Conservation (phyloP, 257 asterid species). For the Rhazya stricta region DNA sequence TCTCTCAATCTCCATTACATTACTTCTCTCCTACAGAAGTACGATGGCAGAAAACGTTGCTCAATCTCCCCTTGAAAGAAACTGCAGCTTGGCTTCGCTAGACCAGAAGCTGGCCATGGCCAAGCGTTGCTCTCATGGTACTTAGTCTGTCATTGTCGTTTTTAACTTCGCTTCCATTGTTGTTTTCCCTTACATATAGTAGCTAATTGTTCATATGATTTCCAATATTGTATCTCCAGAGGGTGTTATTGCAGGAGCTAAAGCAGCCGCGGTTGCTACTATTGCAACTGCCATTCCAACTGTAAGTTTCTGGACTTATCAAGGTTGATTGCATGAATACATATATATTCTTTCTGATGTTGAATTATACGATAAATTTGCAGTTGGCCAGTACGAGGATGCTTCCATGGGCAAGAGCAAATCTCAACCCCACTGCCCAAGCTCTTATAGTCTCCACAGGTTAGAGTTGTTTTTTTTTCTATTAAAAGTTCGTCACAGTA, state of each 20-base stretch:
- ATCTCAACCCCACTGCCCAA: constrained; percentile 84
- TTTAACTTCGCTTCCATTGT: not conserved
- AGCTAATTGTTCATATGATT: too few species aligned
- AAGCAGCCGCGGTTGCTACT: constrained; percentile 72
- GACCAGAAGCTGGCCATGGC: constrained; percentile 74
- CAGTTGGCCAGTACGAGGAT: constrained; percentile 73
- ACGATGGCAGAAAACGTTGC: constrained; percentile 34
- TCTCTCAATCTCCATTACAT: not conserved
- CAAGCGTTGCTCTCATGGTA: constrained; percentile 72
- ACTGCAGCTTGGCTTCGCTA: constrained; percentile 36
- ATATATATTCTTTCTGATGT: not conserved
- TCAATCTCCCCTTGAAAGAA: constrained; percentile 32
- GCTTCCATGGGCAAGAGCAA: constrained; percentile 80
- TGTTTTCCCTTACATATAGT: not conserved
- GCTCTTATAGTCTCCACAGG: constrained; percentile 85
- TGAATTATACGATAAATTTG: constrained; percentile 5
- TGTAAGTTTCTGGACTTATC: constrained; percentile 26
- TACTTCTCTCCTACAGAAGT: not conserved
- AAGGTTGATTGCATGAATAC: not conserved
- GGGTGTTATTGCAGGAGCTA: constrained; percentile 78
- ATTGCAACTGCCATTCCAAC: constrained; percentile 92
- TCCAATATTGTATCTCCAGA: constrained; percentile 34
- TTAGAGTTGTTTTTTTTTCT: constrained; percentile 3
- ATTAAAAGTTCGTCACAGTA: not conserved
- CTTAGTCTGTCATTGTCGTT: not conserved